Conservation (phyloP, 768 basidiomycete genomes). For the Boletus bicolor region DNA sequence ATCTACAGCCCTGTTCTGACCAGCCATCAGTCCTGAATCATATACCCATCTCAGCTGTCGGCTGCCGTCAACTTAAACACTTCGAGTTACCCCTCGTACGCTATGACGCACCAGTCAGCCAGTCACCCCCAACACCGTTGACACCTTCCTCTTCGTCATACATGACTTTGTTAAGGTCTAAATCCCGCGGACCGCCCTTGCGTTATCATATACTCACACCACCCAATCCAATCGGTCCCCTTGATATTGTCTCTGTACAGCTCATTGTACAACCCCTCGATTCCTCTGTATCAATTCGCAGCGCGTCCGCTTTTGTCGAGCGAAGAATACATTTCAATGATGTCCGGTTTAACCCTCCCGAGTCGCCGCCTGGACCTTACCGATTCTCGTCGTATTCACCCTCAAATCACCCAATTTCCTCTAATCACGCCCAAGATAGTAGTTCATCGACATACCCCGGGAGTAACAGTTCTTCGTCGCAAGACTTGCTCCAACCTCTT, state of each 20-base stretch:
- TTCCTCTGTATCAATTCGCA: constrained; percentile 53
- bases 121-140: constrained; percentile 35
- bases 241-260: constrained; percentile 66
- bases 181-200: constrained; percentile 55
- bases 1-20: constrained; percentile 18
- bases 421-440: constrained; percentile 25
- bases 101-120: constrained; percentile 54
- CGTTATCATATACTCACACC: constrained; percentile 60
- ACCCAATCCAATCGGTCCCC: constrained; percentile 60
- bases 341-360: constrained; percentile 20
- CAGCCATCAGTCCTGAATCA: constrained; percentile 60
- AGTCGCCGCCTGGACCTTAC: constrained; percentile 23
- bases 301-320: constrained; percentile 63
- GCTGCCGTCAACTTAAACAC: constrained; percentile 63
- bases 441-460: constrained; percentile 6
- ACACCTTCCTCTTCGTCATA: constrained; percentile 36
- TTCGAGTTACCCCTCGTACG: constrained; percentile 72
- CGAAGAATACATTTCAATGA: constrained; percentile 66
- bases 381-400: constrained; percentile 17
- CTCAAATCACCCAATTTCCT: constrained; percentile 27
- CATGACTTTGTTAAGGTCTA: constrained; percentile 44
- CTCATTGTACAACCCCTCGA: constrained; percentile 62
- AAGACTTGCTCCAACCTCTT: constrained; percentile 16
- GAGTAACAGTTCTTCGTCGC: constrained; percentile 17
- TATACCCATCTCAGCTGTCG: constrained; percentile 59